Evolutionary conservation across 805 yeast species (phyloP).

Genomic region (Cephaloascus fragrans): DNA sequence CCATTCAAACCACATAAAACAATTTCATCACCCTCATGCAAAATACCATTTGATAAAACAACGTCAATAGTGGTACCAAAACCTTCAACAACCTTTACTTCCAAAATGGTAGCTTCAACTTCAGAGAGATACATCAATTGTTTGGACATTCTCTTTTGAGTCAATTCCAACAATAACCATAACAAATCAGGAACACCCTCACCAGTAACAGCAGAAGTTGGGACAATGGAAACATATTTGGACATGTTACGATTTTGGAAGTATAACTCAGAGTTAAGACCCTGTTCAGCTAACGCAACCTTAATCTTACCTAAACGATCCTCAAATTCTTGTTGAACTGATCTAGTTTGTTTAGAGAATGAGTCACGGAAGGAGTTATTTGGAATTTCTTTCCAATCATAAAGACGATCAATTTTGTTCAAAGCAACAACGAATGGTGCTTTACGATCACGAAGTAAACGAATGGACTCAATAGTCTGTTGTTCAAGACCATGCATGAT

Average conservation of each 20-base stretch:
- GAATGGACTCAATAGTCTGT: conserved; percentile 91
- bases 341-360: conserved; percentile 64
- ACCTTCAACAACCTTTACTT: conserved; percentile 97
- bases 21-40: conserved; percentile 90
- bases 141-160: conserved; percentile 98
- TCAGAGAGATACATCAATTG: conserved; percentile 92
- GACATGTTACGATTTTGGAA: conserved; percentile 91
- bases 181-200: conserved; percentile 99
- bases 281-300: conserved; percentile 93
- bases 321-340: conserved; percentile 89
- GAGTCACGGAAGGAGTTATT: conserved; percentile 96
- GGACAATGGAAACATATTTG: conserved; percentile 90
- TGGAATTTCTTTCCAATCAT: conserved; percentile 87
- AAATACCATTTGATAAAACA: conserved; percentile 89
- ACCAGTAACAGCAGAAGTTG: conserved; percentile 98
- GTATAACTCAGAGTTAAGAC: conserved; percentile 93
- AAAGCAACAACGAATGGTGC: conserved; percentile 97
- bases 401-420: conserved; percentile 94
- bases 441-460: conserved; percentile 88
- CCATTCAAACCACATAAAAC: conserved; percentile 98
- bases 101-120: conserved; percentile 92
- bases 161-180: conserved; percentile 88
- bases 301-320: conserved; percentile 79
- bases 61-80: conserved; percentile 98
- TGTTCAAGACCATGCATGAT: conserved; percentile 99